Base-by-base conservation (phyloP, 257 asterid species). In the Capsicum baccatum region DNA sequence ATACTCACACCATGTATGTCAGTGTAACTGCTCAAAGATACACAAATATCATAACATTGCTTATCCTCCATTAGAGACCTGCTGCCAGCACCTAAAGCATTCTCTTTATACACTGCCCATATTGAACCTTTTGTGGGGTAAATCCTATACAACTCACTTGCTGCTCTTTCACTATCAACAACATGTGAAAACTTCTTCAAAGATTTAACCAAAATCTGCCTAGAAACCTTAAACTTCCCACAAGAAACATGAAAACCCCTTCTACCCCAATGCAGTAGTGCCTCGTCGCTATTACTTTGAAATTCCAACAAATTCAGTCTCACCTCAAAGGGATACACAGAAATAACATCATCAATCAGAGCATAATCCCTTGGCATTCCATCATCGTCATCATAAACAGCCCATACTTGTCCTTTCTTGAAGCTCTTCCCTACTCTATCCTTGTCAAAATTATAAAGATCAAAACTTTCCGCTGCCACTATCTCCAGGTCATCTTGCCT, bases 381-480 rank as follows among this genome's bases (percentile, higher is more conserved):
- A 84, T 92, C 97, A 48, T 81, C 89, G 16, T 92, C 89, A n/a
- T 92, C 98, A 67, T 93, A 96, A 59, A 91, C 83, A 39, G 98
- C 99, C 98, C 98, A 96, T 48, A 96, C 94, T 83, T 96, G 99
- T 48, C 98, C 98, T 90, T 88, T 91, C 94, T 90, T 92, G 66
- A 94, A 92, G 87, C 91, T 91, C 88, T 89, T 94, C 87, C 64
- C 97, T 42, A 37, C 87, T 89, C 98, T 92, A 82, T 91, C 97
- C 91, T 86, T 87, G 85, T 89, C 95, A 60, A 96, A 96, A 87
- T 96, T 94, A 83, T 93, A 90, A 83, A 93, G 94, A 84, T 90
- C 92, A 9, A 93, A 91, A 89, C 89, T 92, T 82, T 91, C 92
- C 79, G 87, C 89, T 0, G 90, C 86, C 87, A 56, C 19, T 44